Evolutionary conservation across 164 flowering plant genomes (phyloP).

Genomic region (Tetrastigma voinierianum): DNA sequence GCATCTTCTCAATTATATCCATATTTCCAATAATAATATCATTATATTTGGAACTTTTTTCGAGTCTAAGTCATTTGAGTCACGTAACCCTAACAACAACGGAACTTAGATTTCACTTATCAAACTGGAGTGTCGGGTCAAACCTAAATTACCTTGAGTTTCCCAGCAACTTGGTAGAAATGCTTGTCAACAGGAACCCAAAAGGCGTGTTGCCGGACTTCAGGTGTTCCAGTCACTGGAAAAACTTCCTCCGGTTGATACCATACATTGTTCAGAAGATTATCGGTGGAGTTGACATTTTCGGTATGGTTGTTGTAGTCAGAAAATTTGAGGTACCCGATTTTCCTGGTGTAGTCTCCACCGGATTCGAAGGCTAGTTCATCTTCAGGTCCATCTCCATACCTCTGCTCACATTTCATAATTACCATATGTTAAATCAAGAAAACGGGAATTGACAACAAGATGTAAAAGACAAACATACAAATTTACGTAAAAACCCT

Average conservation of each 20-base stretch:
- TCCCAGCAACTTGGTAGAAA: constrained; percentile 26
- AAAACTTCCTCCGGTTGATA: constrained; percentile 77
- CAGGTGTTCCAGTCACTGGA: constrained; percentile 57
- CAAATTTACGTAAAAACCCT: too few relatives aligned
- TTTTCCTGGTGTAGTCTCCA: constrained; percentile 65
- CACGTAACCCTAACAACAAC: too few relatives aligned
- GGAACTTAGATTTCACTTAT: too few relatives aligned
- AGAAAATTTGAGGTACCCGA: constrained; percentile 51
- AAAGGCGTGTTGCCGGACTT: constrained; percentile 60
- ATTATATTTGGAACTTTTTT: too few relatives aligned
- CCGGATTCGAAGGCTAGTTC: constrained; percentile 49
- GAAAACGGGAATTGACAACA: background rate
- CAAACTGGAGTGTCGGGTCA: background rate
- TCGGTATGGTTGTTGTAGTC: constrained; percentile 23
- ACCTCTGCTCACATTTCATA: constrained; percentile 37
- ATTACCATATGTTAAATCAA: background rate
- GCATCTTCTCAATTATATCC: too few relatives aligned
- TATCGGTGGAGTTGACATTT: constrained; percentile 13
- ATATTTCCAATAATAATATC: too few relatives aligned
- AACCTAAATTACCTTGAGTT: constrained; percentile 22
- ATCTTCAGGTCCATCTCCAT: constrained; percentile 61
- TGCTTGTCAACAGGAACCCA: constrained; percentile 57
- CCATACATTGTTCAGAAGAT: constrained; percentile 70
- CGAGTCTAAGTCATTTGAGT: too few relatives aligned
- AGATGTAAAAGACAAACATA: background rate